Conservation (phyloP, 352 stramenopile genomes). For the Lagenidium giganteum region DNA sequence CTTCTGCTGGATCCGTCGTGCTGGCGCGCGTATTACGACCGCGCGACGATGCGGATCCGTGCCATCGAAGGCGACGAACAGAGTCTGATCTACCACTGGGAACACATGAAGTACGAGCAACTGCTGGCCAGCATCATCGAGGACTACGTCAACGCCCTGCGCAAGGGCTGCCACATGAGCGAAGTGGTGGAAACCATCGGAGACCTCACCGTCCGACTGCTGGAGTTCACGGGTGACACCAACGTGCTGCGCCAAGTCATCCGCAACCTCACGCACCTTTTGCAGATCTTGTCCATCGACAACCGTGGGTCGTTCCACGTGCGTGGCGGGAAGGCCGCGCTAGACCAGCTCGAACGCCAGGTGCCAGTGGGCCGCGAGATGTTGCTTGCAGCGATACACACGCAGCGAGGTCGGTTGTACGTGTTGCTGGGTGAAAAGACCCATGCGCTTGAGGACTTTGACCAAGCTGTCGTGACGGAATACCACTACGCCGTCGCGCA, state of each 20-base stretch:
- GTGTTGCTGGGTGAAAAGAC: conserved; percentile 49
- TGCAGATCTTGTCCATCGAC: conserved; percentile 42
- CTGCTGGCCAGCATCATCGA: conserved; percentile 60
- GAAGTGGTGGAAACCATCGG: conserved; percentile 75
- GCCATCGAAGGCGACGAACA: conserved; percentile 62
- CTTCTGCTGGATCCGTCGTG: conserved; percentile 51
- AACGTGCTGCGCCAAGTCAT: conserved; percentile 62
- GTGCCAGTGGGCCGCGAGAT: conserved; percentile 23
- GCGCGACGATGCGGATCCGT: conserved; percentile 56
- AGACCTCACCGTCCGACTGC: conserved; percentile 54
- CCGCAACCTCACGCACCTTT: conserved; percentile 48
- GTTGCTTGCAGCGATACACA: conserved; percentile 49
- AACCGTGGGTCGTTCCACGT: conserved; percentile 26
- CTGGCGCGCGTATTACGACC: conserved; percentile 80
- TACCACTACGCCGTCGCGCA: conserved; percentile 78
- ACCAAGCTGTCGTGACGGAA: conserved; percentile 67
- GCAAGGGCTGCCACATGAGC: conserved; percentile 62
- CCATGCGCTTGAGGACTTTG: conserved; percentile 51
- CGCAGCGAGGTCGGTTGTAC: conserved; percentile 56
- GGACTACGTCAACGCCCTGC: conserved; percentile 68
- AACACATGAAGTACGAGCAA: conserved; percentile 62
- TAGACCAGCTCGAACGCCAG: conserved; percentile 11
- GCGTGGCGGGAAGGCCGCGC: neutral
- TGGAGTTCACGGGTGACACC: conserved; percentile 58
- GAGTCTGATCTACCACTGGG: conserved; percentile 57